Evolutionary conservation across 2,329 filamentous ascomycete species (phyloP).

Genomic region (Tolypocladium pustulatum): DNA sequence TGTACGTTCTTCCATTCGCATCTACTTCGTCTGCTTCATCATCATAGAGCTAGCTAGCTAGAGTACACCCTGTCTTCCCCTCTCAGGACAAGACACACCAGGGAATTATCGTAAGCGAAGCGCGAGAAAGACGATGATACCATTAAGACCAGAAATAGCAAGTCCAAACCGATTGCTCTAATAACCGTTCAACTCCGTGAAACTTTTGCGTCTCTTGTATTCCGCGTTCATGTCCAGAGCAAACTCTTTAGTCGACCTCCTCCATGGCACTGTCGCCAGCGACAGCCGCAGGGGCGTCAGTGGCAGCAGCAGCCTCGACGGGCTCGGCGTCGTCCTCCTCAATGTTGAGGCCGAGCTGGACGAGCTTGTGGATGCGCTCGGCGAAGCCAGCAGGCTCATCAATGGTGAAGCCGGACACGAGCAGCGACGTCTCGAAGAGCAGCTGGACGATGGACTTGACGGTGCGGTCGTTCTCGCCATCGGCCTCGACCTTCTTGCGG

Average conservation of each 20-base stretch:
- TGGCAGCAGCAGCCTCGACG: constrained; percentile 44
- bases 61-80: constrained; percentile 23
- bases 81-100: constrained; percentile 10
- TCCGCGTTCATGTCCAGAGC: constrained; percentile 16
- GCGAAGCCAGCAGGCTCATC: constrained; percentile 97
- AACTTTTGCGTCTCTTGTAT: constrained; percentile 26
- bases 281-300: constrained; percentile 49
- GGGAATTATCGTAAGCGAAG: constrained; percentile 25
- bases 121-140: constrained; percentile 14
- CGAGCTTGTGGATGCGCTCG: constrained; percentile 99
- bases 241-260: constrained; percentile 80
- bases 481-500: constrained; percentile 96
- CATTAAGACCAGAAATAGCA: constrained; percentile 17
- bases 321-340: constrained; percentile 73
- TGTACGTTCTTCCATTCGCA: constrained; percentile 12
- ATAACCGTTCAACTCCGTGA: constrained; percentile 30
- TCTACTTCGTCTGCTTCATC: constrained; percentile 30
- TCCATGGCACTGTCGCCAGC: constrained; percentile 94
- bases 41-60: constrained; percentile 28
- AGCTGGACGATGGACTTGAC: constrained; percentile 99
- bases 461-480: constrained; percentile 96
- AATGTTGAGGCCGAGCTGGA: constrained; percentile 93
- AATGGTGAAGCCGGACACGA: constrained; percentile 99
- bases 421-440: constrained; percentile 95
- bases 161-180: constrained; percentile 23